Evolutionary conservation across 2,329 filamentous ascomycete species (phyloP), one percentile per base, ranked within the genome.

Genomic region (Tolypocladium inflatum): DNA sequence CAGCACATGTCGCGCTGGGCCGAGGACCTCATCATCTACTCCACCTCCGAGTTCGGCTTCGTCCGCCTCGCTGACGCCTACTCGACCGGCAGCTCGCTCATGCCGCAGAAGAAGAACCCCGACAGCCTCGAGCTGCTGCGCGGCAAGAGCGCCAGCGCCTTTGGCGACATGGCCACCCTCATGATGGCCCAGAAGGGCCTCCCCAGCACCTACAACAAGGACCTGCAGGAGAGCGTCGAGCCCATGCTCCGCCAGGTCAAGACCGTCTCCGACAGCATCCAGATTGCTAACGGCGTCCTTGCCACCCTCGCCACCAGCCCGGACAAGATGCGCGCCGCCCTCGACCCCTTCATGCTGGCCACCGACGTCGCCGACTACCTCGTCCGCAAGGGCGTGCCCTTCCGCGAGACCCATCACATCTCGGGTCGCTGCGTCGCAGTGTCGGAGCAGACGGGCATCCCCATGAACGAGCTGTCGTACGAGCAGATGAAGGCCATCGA

Each of bases 1-100:
- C 80, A 84, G 61, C 90, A 94, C 76, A 80, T 95, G 64, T 89
- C 83, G 57, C 83, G 89, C 57, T 93, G 88, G 86, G 83, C 87
- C 4, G 90, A 96, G 74, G 91, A 96, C 69, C 76, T 96, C 60
- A 95, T 96, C 74, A 82, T 95, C 68, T 94, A 93, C 76, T 86
- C 81, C 30, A 85, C 86, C 10, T 75, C 84, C 58, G 89, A 93
- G 70, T 94, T 93, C 68, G 83, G 85, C 21, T 93, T 90, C 69
- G 81, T 91, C 42, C 80, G 81, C 59, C 74, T 94, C 19, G 88
- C 89, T 9, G 90, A 95, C 68, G 88, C 88, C 0, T 94, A 93
- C 72, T 85, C 82, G 0, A 93, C 90, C 0, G 89, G 89, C 6
- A 88, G 83, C 62, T 87, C 82, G 0, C 75, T 91, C 57, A 91